These are phyloP conservation scores for Lupinus albus DNA, from an alignment of 306 rosid genomes.

Conservation along the genomic window DNA sequence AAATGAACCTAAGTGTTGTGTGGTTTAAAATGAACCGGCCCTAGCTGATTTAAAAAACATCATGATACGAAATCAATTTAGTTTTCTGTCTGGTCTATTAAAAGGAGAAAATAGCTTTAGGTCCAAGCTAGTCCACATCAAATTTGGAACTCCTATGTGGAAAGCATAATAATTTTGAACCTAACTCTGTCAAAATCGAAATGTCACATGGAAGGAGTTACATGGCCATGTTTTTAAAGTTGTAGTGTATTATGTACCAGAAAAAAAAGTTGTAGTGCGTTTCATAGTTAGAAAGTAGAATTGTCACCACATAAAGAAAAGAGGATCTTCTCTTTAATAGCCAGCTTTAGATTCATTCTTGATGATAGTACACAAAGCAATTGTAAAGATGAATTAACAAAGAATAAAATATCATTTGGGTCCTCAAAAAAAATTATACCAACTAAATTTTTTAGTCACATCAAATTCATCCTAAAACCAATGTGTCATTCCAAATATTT, in stretches of 20 bases:
- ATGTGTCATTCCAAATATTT: too few species aligned
- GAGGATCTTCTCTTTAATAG: background rate
- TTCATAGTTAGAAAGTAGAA: conserved; percentile 39
- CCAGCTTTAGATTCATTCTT: conserved; percentile 34
- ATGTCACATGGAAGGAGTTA: conserved; percentile 33
- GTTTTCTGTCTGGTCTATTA: conserved; percentile 21
- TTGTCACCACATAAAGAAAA: conserved; percentile 27
- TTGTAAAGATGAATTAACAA: background rate
- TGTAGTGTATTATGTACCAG: background rate
- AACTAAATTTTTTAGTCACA: too few species aligned
- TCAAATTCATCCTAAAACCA: too few species aligned
- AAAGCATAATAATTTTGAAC: conserved; percentile 39
- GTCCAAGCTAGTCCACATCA: conserved; percentile 55
- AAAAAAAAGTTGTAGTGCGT: conserved; percentile 6
- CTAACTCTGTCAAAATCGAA: conserved; percentile 26
- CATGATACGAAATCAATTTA: conserved; percentile 9
- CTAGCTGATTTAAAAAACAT: conserved; percentile 18
- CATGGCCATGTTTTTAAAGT: conserved; percentile 24
- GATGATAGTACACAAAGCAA: conserved; percentile 19
- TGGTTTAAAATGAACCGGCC: background rate
- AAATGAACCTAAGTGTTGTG: too few species aligned
- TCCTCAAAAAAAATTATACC: too few species aligned
- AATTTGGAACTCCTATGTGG: conserved; percentile 45
- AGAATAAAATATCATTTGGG: too few species aligned
- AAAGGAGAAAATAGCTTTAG: conserved; percentile 41